Evolutionary conservation across 805 yeast genomes (phyloP), one percentile per base, ranked within the genome.

Genomic region (Pichia cabralensis): DNA sequence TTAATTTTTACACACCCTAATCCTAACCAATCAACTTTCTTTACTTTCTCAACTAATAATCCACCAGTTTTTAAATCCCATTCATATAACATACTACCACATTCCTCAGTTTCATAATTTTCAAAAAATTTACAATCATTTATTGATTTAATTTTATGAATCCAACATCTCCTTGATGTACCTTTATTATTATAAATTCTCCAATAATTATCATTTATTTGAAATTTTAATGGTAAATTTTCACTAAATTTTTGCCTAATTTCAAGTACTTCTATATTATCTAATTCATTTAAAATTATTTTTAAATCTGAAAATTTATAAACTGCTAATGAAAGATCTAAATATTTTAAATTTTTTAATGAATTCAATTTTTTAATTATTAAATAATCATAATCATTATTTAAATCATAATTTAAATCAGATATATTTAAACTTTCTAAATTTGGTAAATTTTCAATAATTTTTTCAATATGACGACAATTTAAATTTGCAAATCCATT

Each of bases 161-260:
- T 53, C 95, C 95, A 85, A 10, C 83, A 77, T 41, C 96, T 65
- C 41, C 95, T 65, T 5, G 94, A 94, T 44, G 74, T 76, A 7
- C 56, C 55, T 33, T 47, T 52, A 37, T 71, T 67, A 44, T 71
- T 76, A 48, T 61, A 69, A 37, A 63, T 61, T 45, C 64, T 69
- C 78, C 78, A 72, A 34, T 16, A 24, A 20, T 42, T 49, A 34
- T 51, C 55, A 8, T 17, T 20, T 14, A 24, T 13, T 14, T 24
- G 17, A 7, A 39, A 35, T 12, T 33, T 21, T 14, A 33, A 31
- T 10, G 41, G 28, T 29, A 42, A 29, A 20, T 36, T 34, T 25
- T 64, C 71, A 26, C 70, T 58, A n/a, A 65, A 53, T 43, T 70
- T 74, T 50, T 71, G 71, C 36, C 74, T 75, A 38, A 77, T 70